Percentiles rank a stretch among this genome's conserved stretches.
These are phyloP conservation scores for Lactarius sp. DNA, from an alignment of 768 basidiomycete species.

Conservation along the genomic window DNA sequence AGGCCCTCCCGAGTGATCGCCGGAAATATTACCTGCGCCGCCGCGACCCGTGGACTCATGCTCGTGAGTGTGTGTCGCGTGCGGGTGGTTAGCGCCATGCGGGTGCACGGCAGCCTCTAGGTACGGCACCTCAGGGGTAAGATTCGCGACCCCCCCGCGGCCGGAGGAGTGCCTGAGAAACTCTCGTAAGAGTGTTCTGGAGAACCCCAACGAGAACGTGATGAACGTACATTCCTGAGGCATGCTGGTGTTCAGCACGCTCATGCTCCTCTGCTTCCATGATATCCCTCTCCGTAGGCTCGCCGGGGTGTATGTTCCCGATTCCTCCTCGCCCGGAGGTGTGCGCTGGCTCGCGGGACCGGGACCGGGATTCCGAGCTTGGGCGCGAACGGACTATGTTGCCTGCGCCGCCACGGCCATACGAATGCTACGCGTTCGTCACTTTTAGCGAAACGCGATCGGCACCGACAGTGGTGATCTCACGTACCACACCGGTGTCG, in stretches of 20 bases:
- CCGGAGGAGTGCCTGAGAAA: slow-evolving; percentile 52
- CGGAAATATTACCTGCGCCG: slow-evolving; percentile 54
- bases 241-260: slow-evolving; percentile 30
- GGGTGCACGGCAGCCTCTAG: slow-evolving; percentile 24
- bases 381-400: slow-evolving; percentile 40
- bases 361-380: slow-evolving; percentile 39
- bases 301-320: slow-evolving; percentile 48
- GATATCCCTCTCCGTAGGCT: slow-evolving; percentile 23
- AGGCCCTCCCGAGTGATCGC: slow-evolving; percentile 34
- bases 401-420: slow-evolving; percentile 61
- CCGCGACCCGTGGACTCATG: slow-evolving; percentile 52
- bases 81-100: slow-evolving; percentile 5
- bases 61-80: slow-evolving; percentile 22
- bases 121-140: slow-evolving; percentile 35
- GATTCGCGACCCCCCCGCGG: slow-evolving; percentile 63
- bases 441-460: neutral
- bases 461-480: neutral
- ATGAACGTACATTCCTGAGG: slow-evolving; percentile 39
- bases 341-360: slow-evolving; percentile 43
- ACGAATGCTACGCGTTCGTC: slow-evolving; percentile 36
- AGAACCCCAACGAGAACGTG: too few relatives aligned
- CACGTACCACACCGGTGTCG: slow-evolving; percentile 8
- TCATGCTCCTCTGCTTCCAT: slow-evolving; percentile 37
- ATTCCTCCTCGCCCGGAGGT: slow-evolving; percentile 59
- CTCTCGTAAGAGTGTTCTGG: neutral